Evolutionary conservation across 108 stramenopile species (phyloP).

Genomic region (Nitzschia sp.): DNA sequence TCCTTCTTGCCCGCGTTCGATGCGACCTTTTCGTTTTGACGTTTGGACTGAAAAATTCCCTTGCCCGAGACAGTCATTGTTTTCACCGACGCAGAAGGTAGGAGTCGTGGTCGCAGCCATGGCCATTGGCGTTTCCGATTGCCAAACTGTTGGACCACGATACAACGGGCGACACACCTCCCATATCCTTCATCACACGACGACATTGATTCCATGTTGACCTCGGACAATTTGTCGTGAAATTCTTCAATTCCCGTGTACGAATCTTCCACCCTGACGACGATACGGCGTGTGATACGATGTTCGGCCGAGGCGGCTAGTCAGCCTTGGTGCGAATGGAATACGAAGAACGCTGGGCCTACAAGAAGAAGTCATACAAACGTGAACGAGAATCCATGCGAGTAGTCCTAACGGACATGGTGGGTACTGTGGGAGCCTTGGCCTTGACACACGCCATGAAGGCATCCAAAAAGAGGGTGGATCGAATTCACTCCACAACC

Average conservation of each 20-base stretch:
- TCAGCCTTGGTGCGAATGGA: slow-evolving; percentile 80
- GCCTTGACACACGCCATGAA: slow-evolving; percentile 10
- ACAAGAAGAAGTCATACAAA: slow-evolving; percentile 35
- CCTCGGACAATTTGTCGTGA: too few species aligned
- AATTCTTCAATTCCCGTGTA: too few species aligned
- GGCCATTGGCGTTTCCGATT: slow-evolving; percentile 90
- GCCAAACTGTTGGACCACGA: slow-evolving; percentile 74
- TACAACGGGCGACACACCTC: too few species aligned
- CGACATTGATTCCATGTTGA: too few species aligned
- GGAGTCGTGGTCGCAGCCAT: too few species aligned
- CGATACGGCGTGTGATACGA: slow-evolving; percentile 25
- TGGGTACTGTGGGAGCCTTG: background rate
- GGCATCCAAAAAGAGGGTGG: slow-evolving; percentile 5
- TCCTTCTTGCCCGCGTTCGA: too few species aligned
- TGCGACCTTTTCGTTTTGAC: too few species aligned
- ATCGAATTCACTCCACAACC: background rate
- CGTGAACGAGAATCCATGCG: slow-evolving; percentile 23
- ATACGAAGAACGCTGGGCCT: slow-evolving; percentile 71
- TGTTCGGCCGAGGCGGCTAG: slow-evolving; percentile 63
- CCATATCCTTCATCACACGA: too few species aligned
- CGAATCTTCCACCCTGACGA: slow-evolving; percentile 54
- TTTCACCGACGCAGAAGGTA: too few species aligned
- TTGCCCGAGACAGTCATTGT: too few species aligned
- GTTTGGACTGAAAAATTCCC: too few species aligned
- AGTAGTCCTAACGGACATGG: background rate